Evolutionary conservation across 352 stramenopile species (phyloP), one percentile per base, ranked within the genome.

Genomic region (Phytophthora colocasiae): DNA sequence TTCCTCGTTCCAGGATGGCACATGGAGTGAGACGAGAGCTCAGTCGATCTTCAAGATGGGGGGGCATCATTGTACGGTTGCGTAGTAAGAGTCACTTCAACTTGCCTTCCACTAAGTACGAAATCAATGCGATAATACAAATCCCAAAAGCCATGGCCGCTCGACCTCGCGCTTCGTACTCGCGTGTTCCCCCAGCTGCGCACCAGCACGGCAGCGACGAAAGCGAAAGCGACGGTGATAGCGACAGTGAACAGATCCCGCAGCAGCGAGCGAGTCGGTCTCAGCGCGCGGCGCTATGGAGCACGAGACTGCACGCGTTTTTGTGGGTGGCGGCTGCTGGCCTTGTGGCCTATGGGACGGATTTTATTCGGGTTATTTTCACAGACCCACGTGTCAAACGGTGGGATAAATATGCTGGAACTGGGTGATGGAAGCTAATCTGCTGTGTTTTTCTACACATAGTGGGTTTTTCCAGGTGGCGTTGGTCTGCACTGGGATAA

Each of bases 391-490:
- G 80, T 17, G 63, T 95, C 5, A 75, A 78, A 48, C 63, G 68
- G 85, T 71, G 19, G 12, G 22, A 6, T 24, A n/a, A 17, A 6
- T 41, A 17, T 6, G 4, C 8, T 15, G 15, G 29, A 34, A 17
- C 9, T 6, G 14, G 14, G 27, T 38, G 44, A 38, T 50, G 14
- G n/a, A 8, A 34, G 12, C 40, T 73, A 44, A 63, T 46, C 36
- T 38, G 9, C 34, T 17, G 14, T 40, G 6, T 56, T 19, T 55
- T 31, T 11, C 15, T 1, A 22, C 19, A 22, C 1, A 22, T 45
- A 97, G 90, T 24, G 71, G 82, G 3, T 96, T 87, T 60, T 95
- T 97, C 43, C 84, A 94, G 48, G 60, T 94, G 3, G 89, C 78
- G 15, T 61, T 96, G 17, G 57, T 92, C 49, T 94, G 84, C 53